phyloP scores from a whole-genome alignment of 1,139 yeast species.

The Candida sojae region DNA sequence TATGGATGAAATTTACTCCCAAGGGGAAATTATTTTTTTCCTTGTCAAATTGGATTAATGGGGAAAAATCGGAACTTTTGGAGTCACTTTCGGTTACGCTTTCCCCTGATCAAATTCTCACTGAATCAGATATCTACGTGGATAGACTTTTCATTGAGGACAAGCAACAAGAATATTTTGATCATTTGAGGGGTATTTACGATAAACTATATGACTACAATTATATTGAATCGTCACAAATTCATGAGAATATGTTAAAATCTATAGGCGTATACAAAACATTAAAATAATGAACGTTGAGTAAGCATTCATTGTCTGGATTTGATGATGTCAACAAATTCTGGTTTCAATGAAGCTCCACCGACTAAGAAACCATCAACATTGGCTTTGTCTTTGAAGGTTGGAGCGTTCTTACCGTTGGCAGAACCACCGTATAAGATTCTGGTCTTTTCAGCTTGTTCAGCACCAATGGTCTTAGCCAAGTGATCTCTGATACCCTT shows the following conservation, averaged over 20 bases:
- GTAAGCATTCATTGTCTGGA: slow-evolving; percentile 64
- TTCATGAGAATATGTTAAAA: slow-evolving; percentile 13
- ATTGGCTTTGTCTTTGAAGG: slow-evolving; percentile 89
- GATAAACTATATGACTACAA: slow-evolving; percentile 13
- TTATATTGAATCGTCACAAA: slow-evolving; percentile 9
- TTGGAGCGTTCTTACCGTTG: slow-evolving; percentile 88
- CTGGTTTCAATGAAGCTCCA: slow-evolving; percentile 99
- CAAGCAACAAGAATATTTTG: slow-evolving; percentile 11
- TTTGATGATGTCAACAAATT: slow-evolving; percentile 92
- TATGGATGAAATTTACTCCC: slow-evolving; percentile 45
- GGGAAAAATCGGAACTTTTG: slow-evolving; percentile 26
- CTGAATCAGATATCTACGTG: slow-evolving; percentile 40
- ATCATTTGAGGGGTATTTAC: slow-evolving; percentile 14
- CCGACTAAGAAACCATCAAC: slow-evolving; percentile 99
- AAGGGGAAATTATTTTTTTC: slow-evolving; percentile 48
- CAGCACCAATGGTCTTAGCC: slow-evolving; percentile 71
- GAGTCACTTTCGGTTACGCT: slow-evolving; percentile 24
- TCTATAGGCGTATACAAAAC: slow-evolving; percentile 11
- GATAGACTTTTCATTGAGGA: slow-evolving; percentile 25
- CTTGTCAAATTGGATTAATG: slow-evolving; percentile 63
- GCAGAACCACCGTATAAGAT: slow-evolving; percentile 99
- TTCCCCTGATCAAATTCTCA: slow-evolving; percentile 26
- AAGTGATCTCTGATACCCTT: slow-evolving; percentile 83
- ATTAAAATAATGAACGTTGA: slow-evolving; percentile 1
- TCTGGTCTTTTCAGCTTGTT: slow-evolving; percentile 76